Evolutionary conservation across 345 rosid genomes (phyloP).

Genomic region (Camelina sativa): DNA sequence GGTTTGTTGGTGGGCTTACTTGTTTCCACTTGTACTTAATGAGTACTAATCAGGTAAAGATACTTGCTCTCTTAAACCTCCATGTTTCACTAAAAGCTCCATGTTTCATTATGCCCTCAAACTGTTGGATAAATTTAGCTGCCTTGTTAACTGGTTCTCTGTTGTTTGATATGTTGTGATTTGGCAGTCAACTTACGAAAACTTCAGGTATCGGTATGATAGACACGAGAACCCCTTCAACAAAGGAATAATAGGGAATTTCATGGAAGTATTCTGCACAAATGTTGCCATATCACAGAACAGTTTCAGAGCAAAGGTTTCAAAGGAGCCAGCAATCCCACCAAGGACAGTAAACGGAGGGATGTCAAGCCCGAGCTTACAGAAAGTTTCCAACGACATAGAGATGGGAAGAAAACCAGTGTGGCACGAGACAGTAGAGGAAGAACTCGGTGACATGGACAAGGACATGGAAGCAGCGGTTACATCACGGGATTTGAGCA

Average conservation of each 20-base stretch:
- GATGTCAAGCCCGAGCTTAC: constrained; percentile 50
- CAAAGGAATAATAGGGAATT: constrained; percentile 70
- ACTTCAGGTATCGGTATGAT: constrained; percentile 78
- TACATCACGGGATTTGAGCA: constrained; percentile 60
- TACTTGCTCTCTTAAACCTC: neutral
- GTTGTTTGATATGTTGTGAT: constrained; percentile 32
- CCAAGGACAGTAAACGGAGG: constrained; percentile 54
- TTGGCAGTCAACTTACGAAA: constrained; percentile 93
- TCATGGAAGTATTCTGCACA: constrained; percentile 75
- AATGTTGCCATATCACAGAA: constrained; percentile 68
- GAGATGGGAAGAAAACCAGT: constrained; percentile 77
- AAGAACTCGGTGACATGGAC: constrained; percentile 44
- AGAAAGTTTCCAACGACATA: constrained; percentile 58
- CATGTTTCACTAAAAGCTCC: neutral
- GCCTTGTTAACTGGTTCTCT: constrained; percentile 24
- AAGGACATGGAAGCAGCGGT: constrained; percentile 48
- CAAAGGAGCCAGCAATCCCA: constrained; percentile 53
- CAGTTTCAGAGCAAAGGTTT: constrained; percentile 76
- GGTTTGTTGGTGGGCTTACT: constrained; percentile 97
- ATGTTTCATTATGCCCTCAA: constrained; percentile 3
- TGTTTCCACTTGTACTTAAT: constrained; percentile 86
- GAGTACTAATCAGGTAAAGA: constrained; percentile 81
- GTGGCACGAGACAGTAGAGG: constrained; percentile 58
- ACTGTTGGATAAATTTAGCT: neutral
- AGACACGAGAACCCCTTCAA: constrained; percentile 71